Base-by-base conservation (phyloP, 1,284 basidiomycete genomes). In the Athelia sp. region DNA sequence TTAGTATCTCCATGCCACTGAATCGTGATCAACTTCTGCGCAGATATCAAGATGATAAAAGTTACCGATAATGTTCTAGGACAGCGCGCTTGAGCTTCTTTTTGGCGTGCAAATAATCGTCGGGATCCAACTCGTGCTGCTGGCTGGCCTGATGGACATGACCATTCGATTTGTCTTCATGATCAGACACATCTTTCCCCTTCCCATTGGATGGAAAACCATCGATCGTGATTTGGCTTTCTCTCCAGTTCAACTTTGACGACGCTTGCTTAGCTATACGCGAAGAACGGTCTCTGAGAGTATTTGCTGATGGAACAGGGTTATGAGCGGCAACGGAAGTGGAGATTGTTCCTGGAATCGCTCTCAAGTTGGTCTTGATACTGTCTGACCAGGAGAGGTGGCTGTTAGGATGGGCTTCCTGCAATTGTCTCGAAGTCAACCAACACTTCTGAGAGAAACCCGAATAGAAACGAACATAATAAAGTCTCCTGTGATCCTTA, bases 41-140 rank as follows among this genome's bases (percentile, higher is more conserved):
- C 19, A 54, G 19, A 47, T 48, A 14, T 17, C 22, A 34, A n/a
- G 42, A 24, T 34, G 24, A 31, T 21, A 40, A 31, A 35, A 64
- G 72, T 46, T 64, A 87, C 79, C 87, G 81, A 69, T 97, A 95
- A 64, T 90, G 90, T 61, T 97, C 94, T 48, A 87, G 58, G 2
- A 93, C 79, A 1, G 93, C 94, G 46, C 80, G 84, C 62, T 89
- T 87, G 50, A 98, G 72, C 58, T 83, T 84, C 65, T 84, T 86
- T 68, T 89, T 93, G 29, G 93, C 92, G 45, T 82, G 75, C 38
- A 82, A 73, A 67, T 96, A 98, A 49, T 87, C 82, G 47, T 89
- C 88, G 0, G 90, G 91, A 60, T 90, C 82, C 49, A 64, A 13
- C 26, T 29, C 26, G 6, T 29, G 6, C 26, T 29, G 4, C 26